Percentiles rank a stretch among this genome's conserved stretches.
Conservation (phyloP, 305 asterid genomes). For the Solanum hybrid region DNA sequence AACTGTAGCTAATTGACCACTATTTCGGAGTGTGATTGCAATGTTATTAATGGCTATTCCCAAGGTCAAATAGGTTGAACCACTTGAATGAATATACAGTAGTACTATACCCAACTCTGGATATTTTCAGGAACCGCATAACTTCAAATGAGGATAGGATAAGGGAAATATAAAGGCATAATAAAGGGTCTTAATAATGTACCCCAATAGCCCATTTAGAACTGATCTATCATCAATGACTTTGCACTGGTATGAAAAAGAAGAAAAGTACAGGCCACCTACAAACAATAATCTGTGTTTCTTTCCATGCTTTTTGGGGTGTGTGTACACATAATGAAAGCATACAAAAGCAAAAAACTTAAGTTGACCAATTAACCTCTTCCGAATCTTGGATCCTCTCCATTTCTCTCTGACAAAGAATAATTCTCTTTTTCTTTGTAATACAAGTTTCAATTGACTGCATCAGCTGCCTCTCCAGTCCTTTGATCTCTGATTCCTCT, state of each 20-base stretch:
- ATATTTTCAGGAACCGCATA: background rate
- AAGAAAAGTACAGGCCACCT: background rate
- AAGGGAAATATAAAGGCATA: background rate
- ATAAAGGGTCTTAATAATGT: background rate
- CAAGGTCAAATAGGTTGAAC: background rate
- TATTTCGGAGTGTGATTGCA: background rate
- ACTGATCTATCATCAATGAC: background rate
- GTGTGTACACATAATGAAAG: background rate
- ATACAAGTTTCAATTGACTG: slow-evolving; percentile 93
- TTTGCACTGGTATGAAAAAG: background rate
- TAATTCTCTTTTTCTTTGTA: slow-evolving; percentile 87
- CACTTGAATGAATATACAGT: background rate
- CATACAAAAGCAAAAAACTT: background rate
- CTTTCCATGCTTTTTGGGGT: background rate
- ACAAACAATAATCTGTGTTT: background rate
- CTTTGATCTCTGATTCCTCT: slow-evolving; percentile 87
- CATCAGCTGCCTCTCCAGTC: slow-evolving; percentile 89
- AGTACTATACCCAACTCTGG: background rate
- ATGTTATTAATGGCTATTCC: background rate
- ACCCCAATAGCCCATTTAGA: background rate
- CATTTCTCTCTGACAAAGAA: slow-evolving; percentile 78
- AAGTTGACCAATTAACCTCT: slow-evolving; percentile 47
- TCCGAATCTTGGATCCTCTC: slow-evolving; percentile 82
- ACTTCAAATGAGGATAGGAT: background rate
- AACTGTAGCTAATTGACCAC: background rate